These are phyloP conservation scores for Xylaria sp. DNA, from an alignment of 2,329 filamentous ascomycete species.

Conservation along the genomic window DNA sequence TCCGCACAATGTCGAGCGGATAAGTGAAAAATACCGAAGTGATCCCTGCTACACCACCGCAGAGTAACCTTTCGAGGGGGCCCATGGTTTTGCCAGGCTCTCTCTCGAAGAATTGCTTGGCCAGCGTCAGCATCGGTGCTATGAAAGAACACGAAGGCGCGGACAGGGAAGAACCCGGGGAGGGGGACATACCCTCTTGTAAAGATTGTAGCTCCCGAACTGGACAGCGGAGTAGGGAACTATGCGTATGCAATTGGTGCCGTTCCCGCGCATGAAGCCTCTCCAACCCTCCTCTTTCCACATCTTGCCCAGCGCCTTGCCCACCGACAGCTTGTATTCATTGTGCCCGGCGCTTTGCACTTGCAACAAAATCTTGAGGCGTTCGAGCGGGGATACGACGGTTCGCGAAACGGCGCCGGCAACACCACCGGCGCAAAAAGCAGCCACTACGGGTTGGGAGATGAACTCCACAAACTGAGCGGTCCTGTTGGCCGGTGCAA, in stretches of 20 bases:
- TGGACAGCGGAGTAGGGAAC: constrained; percentile 98
- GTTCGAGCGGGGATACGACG: constrained; percentile 93
- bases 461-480: constrained; percentile 57
- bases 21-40: constrained; percentile 96
- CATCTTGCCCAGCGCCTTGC: constrained; percentile 90
- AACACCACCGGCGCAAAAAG: constrained; percentile 91
- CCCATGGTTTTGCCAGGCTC: constrained; percentile 75
- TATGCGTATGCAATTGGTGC: constrained; percentile 97
- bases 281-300: constrained; percentile 96
- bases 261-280: constrained; percentile 97
- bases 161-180: neutral
- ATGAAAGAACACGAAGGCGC: neutral
- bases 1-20: constrained; percentile 96
- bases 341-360: constrained; percentile 88
- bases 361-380: constrained; percentile 97
- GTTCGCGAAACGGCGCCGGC: constrained; percentile 97
- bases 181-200: constrained; percentile 75
- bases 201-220: constrained; percentile 97
- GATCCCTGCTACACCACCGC: constrained; percentile 89
- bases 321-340: constrained; percentile 92
- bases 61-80: constrained; percentile 78
- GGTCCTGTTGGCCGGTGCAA: constrained; percentile 36
- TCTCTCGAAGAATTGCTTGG: constrained; percentile 75
- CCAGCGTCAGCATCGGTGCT: constrained; percentile 18
- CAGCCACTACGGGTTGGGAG: constrained; percentile 84